Evolutionary conservation across 2,329 filamentous ascomycete genomes (phyloP).

Genomic region (Cercospora sesami): DNA sequence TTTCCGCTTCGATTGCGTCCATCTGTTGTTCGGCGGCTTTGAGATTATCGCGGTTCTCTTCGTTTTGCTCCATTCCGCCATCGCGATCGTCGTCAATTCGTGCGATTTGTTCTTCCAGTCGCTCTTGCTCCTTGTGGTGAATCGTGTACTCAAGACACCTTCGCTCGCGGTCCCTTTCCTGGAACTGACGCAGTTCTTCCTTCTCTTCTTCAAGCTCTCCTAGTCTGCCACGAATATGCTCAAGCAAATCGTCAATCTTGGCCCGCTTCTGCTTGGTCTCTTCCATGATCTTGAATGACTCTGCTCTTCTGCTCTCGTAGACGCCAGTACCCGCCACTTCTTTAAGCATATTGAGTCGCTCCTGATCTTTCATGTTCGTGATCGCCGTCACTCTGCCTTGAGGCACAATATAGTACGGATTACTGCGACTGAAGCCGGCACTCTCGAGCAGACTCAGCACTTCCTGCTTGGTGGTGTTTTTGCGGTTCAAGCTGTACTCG

Average conservation of each 20-base stretch:
- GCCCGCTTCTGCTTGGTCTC: slow-evolving; percentile 92
- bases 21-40: slow-evolving; percentile 75
- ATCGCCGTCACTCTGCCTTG: slow-evolving; percentile 93
- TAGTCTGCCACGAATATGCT: slow-evolving; percentile 87
- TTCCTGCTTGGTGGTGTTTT: slow-evolving; percentile 90
- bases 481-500: slow-evolving; percentile 95
- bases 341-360: slow-evolving; percentile 85
- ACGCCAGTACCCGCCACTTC: slow-evolving; percentile 98
- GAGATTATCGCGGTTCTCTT: slow-evolving; percentile 54
- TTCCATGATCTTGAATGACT: slow-evolving; percentile 94
- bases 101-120: slow-evolving; percentile 74
- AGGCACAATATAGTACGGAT: slow-evolving; percentile 98
- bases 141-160: slow-evolving; percentile 93
- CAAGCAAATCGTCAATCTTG: slow-evolving; percentile 90
- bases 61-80: slow-evolving; percentile 66
- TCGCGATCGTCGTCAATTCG: slow-evolving; percentile 79
- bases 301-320: slow-evolving; percentile 86
- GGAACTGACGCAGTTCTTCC: slow-evolving; percentile 88
- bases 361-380: slow-evolving; percentile 98
- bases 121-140: slow-evolving; percentile 82
- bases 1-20: slow-evolving; percentile 72
- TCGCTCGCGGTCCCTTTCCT: slow-evolving; percentile 90
- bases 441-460: slow-evolving; percentile 95
- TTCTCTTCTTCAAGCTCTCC: slow-evolving; percentile 94
- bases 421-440: slow-evolving; percentile 92